Evolutionary conservation across 108 stramenopile genomes (phyloP).

Genomic region (Fragilariopsis cylindrus): DNA sequence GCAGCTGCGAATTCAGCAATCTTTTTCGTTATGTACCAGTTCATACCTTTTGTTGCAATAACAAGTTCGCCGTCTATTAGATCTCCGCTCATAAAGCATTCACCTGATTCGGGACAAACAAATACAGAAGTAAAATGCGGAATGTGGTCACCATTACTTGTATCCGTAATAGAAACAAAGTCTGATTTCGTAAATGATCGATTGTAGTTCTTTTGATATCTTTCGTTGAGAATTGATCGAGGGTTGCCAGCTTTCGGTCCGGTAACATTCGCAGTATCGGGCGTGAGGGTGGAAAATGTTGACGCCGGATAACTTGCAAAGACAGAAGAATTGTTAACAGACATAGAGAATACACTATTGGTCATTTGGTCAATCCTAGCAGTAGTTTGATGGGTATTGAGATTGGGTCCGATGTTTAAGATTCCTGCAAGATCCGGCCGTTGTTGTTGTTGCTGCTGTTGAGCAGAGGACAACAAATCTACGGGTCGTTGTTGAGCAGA

Average conservation of each 20-base stretch:
- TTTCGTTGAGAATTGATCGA: constrained; percentile 14
- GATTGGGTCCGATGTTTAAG: too few species aligned
- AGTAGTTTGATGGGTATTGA: too few species aligned
- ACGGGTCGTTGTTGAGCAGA: too few species aligned
- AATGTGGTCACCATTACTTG: constrained; percentile 12
- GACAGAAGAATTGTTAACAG: too few species aligned
- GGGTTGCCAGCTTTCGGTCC: background rate
- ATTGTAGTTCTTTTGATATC: constrained; percentile 10
- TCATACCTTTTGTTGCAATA: constrained; percentile 7
- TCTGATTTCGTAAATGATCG: constrained; percentile 10
- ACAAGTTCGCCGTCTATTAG: background rate
- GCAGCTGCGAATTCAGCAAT: constrained; percentile 36
- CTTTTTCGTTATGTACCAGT: constrained; percentile 24
- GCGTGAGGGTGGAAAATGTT: too few species aligned
- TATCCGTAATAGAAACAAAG: constrained; percentile 13
- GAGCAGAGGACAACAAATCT: too few species aligned
- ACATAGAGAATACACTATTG: too few species aligned
- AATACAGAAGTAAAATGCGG: constrained; percentile 29
- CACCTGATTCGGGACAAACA: constrained; percentile 39
- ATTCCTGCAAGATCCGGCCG: too few species aligned
- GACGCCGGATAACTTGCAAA: too few species aligned
- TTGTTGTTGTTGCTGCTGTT: too few species aligned
- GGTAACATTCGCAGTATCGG: too few species aligned
- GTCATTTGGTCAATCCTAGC: too few species aligned
- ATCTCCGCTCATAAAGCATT: constrained; percentile 23